Percentiles rank a stretch among this genome's conserved stretches.
These are phyloP conservation scores for Alternaria ethzedia DNA, from an alignment of 2,329 filamentous ascomycete species.

Conservation along the genomic window DNA sequence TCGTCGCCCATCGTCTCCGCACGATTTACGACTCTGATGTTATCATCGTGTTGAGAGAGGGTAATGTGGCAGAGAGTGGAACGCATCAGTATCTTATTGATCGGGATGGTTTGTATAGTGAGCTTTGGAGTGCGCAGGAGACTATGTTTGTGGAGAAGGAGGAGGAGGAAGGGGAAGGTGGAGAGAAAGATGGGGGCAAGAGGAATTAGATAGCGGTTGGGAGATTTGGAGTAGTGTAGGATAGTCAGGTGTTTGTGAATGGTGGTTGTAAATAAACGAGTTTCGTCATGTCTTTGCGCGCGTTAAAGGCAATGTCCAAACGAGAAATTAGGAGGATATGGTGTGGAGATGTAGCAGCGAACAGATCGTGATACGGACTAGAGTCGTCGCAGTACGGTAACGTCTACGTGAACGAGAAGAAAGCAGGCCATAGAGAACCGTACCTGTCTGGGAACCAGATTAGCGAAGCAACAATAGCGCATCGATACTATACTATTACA, in stretches of 20 bases:
- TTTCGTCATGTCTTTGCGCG: neutral
- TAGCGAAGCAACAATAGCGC: too few relatives aligned
- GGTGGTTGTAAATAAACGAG: neutral
- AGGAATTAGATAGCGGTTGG: neutral
- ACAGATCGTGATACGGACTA: too few relatives aligned
- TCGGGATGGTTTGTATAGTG: slow-evolving; percentile 78
- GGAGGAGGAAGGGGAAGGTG: slow-evolving; percentile 1
- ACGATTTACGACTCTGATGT: slow-evolving; percentile 92
- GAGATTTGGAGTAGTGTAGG: neutral
- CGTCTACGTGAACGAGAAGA: too few relatives aligned
- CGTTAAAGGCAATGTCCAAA: neutral
- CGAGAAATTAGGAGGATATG: too few relatives aligned
- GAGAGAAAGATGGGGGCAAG: neutral
- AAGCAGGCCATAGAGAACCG: too few relatives aligned
- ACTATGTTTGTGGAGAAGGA: slow-evolving; percentile 39
- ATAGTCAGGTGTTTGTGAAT: neutral
- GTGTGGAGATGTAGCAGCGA: too few relatives aligned
- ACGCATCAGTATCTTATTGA: slow-evolving; percentile 87
- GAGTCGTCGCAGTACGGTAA: too few relatives aligned
- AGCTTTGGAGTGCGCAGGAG: slow-evolving; percentile 77
- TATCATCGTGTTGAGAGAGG: slow-evolving; percentile 88
- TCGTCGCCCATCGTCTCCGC: slow-evolving; percentile 88
- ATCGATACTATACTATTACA: too few relatives aligned
- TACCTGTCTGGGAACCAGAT: too few relatives aligned
- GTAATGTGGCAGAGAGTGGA: slow-evolving; percentile 84